Conservation (phyloP, 1,139 yeast species). For the Scheffersomyces insectosa region DNA sequence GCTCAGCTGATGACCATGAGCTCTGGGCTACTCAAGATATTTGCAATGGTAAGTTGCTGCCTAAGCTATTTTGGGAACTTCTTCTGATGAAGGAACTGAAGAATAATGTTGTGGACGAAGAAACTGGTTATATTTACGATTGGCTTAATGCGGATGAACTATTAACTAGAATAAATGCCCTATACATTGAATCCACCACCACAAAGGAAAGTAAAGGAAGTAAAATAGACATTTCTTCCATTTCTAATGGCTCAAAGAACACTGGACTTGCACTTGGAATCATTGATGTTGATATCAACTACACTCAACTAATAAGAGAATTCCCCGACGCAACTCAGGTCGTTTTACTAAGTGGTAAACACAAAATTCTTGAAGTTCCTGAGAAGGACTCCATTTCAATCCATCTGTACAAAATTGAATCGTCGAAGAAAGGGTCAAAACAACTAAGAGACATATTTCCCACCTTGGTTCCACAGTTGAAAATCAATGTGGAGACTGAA, state of each 20-base stretch:
- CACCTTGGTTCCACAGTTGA: slow-evolving; percentile 21
- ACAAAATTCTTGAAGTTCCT: slow-evolving; percentile 20
- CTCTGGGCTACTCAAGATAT: slow-evolving; percentile 63
- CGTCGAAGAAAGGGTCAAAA: slow-evolving; percentile 66
- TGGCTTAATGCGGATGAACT: slow-evolving; percentile 33
- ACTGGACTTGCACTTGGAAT: slow-evolving; percentile 36
- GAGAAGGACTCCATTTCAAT: slow-evolving; percentile 10
- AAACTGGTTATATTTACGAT: slow-evolving; percentile 33
- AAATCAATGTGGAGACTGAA: slow-evolving; percentile 10
- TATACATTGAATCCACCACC: slow-evolving; percentile 4
- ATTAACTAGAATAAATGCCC: slow-evolving; percentile 13
- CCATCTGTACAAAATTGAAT: slow-evolving; percentile 29
- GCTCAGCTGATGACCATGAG: slow-evolving; percentile 94
- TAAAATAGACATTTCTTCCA: slow-evolving; percentile 9
- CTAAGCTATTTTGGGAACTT: slow-evolving; percentile 57
- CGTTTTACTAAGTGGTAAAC: slow-evolving; percentile 27
- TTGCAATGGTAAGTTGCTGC: slow-evolving; percentile 44
- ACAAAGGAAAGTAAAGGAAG: not conserved
- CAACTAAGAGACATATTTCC: slow-evolving; percentile 48
- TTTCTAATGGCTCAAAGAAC: slow-evolving; percentile 10
- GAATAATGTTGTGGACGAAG: slow-evolving; percentile 24
- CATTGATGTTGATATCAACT: slow-evolving; percentile 18
- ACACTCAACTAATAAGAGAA: slow-evolving; percentile 6
- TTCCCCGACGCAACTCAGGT: slow-evolving; percentile 15
- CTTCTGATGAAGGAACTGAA: not conserved